Percentiles rank a stretch among this genome's conserved stretches.
Conservation (phyloP, 2,329 filamentous ascomycete species). For the Aurifilum marmelostoma region DNA sequence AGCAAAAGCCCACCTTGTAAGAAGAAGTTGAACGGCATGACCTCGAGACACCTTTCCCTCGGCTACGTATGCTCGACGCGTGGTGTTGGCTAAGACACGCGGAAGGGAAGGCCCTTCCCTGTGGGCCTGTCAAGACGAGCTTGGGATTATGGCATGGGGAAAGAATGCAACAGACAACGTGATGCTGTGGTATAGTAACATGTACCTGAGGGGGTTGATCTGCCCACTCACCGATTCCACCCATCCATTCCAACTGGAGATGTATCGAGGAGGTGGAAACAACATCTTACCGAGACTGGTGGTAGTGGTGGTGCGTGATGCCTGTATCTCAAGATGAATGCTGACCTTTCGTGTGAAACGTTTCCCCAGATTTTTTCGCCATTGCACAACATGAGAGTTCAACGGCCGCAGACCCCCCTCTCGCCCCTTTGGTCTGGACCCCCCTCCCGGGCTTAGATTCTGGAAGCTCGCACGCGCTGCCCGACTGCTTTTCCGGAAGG, state of each 20-base stretch:
- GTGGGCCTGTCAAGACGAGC: not conserved
- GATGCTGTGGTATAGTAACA: not conserved
- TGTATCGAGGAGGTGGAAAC: not conserved
- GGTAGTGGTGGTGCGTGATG: not conserved
- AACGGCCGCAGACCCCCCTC: not conserved
- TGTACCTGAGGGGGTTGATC: not conserved
- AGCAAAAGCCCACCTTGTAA: not conserved
- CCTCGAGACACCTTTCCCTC: conserved; percentile 2
- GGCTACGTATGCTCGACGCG: not conserved
- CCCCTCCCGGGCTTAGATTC: not conserved
- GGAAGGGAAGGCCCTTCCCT: not conserved
- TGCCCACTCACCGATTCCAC: not conserved
- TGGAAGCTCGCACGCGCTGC: not conserved
- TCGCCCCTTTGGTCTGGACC: conserved; percentile 1
- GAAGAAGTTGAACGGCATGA: not conserved
- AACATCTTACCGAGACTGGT: not conserved
- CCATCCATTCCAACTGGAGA: not conserved
- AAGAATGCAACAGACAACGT: not conserved
- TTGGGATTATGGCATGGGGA: not conserved
- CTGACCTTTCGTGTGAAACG: not conserved
- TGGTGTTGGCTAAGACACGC: not conserved
- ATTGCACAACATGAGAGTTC: not conserved
- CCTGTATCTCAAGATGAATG: not conserved
- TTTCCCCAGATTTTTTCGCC: conserved; percentile 1
- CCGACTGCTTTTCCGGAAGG: not conserved